A percentile compares a stretch with the other conserved stretches of the same genome.
These are phyloP conservation scores for Umbelopsis sp. DNA, from an alignment of 371 early-diverging fungal genomes.

Conservation along the genomic window DNA sequence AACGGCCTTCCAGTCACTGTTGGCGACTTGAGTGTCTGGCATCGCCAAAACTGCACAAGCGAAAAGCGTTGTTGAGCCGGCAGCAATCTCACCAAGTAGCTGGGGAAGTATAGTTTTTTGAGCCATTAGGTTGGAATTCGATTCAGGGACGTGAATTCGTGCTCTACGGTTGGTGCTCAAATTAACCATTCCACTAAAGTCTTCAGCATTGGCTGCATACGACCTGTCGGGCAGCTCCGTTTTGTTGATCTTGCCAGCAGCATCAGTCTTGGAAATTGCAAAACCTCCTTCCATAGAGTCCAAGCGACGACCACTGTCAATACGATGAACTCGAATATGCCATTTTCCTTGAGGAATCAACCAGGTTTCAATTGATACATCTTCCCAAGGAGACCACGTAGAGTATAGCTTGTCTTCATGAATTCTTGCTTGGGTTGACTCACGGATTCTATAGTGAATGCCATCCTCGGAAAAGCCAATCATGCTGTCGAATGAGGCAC, in stretches of 20 bases:
- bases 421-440: background rate
- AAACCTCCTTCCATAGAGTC: conserved; percentile 12
- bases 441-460: background rate
- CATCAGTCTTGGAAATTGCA: conserved; percentile 2
- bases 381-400: conserved; percentile 9
- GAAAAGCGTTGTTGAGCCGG: background rate
- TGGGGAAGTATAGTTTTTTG: conserved; percentile 1
- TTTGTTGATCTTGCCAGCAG: background rate
- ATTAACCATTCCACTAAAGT: conserved; percentile 15
- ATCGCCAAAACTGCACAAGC: conserved; percentile 4
- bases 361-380: conserved; percentile 14
- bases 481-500: conserved; percentile 8
- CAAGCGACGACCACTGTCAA: background rate
- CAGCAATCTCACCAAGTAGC: background rate
- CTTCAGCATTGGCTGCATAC: background rate
- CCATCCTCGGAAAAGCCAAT: conserved; percentile 18
- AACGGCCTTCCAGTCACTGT: background rate
- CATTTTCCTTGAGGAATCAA: conserved; percentile 14
- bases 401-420: conserved; percentile 8
- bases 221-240: background rate
- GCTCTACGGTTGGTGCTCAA: background rate
- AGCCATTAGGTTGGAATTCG: conserved; percentile 10
- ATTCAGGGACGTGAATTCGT: background rate
- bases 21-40: background rate
- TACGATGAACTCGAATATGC: conserved; percentile 18